A percentile compares a stretch with the other conserved stretches of the same genome.
Conservation (phyloP, 2,329 filamentous ascomycete genomes). For the Ilyonectria destructans region DNA sequence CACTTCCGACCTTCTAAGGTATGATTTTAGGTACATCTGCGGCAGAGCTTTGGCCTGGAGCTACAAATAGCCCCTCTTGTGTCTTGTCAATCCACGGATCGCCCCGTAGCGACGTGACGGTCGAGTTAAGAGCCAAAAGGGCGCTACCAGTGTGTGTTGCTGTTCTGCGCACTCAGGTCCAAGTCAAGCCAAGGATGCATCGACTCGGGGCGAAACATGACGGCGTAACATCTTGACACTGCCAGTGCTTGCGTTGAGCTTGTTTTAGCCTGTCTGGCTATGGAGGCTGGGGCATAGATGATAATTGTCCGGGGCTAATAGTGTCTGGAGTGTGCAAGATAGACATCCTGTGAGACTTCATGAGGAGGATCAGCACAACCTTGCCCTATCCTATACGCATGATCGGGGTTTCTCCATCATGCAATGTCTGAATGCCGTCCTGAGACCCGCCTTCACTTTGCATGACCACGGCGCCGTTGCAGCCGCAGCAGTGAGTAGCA, state of each 20-base stretch:
- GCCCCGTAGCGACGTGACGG: constrained; percentile 3
- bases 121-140: constrained; percentile 7
- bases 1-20: neutral
- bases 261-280: neutral
- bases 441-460: constrained; percentile 25
- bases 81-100: constrained; percentile 16
- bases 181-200: neutral
- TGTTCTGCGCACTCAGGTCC: neutral
- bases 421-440: constrained; percentile 14
- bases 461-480: constrained; percentile 11
- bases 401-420: constrained; percentile 7
- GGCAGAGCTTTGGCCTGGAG: neutral
- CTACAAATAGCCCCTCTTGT: neutral
- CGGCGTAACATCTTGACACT: neutral
- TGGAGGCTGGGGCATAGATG: neutral
- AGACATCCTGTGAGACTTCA: neutral
- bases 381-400: constrained; percentile 3
- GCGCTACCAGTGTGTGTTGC: neutral
- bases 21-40: neutral
- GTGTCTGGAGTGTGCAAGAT: neutral
- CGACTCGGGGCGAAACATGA: neutral
- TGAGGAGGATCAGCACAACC: constrained; percentile 1
- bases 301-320: neutral
- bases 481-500: constrained; percentile 1
- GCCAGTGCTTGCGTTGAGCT: neutral